Percentiles rank a stretch among this genome's conserved stretches.
Evolutionary conservation across 2,329 filamentous ascomycete species (phyloP).

Genomic region (Talaromyces sp.): DNA sequence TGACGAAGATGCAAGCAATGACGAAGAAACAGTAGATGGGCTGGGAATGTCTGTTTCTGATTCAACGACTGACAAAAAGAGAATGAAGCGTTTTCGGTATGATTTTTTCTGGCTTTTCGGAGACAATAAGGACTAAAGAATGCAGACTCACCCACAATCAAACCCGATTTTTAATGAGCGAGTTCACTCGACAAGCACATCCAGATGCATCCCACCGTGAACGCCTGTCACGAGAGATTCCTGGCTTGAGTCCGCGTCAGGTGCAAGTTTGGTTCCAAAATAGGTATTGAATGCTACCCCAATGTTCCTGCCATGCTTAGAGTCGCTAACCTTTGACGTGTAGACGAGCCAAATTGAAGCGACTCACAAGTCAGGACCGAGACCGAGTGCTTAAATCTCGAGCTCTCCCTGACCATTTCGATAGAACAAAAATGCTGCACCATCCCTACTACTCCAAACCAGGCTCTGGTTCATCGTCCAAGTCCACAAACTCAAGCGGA

Average conservation of each 20-base stretch:
- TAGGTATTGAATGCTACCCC: constrained; percentile 53
- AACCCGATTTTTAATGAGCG: constrained; percentile 95
- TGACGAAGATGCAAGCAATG: constrained; percentile 8
- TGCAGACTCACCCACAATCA: constrained; percentile 79
- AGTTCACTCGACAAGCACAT: constrained; percentile 91
- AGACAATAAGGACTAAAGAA: constrained; percentile 1
- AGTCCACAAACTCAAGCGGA: constrained; percentile 39
- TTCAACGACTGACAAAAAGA: constrained; percentile 31
- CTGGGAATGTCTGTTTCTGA: constrained; percentile 20
- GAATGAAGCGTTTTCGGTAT: constrained; percentile 42
- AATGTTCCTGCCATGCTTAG: neutral
- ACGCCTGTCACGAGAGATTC: constrained; percentile 80
- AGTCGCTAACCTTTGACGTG: neutral
- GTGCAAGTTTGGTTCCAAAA: constrained; percentile 99
- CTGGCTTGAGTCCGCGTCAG: constrained; percentile 82
- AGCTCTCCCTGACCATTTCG: constrained; percentile 56
- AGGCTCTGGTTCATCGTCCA: constrained; percentile 44
- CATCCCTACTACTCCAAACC: constrained; percentile 44
- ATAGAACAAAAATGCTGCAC: constrained; percentile 56
- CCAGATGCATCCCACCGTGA: constrained; percentile 89
- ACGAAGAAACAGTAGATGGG: constrained; percentile 5
- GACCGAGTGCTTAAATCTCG: constrained; percentile 58
- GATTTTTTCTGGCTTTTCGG: neutral
- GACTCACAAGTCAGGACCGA: constrained; percentile 56
- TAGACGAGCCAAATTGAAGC: constrained; percentile 58